Percentiles rank a stretch among this genome's conserved stretches.
These are phyloP conservation scores for Alternaria sp. DNA, from an alignment of 2,329 filamentous ascomycete genomes.

Conservation along the genomic window DNA sequence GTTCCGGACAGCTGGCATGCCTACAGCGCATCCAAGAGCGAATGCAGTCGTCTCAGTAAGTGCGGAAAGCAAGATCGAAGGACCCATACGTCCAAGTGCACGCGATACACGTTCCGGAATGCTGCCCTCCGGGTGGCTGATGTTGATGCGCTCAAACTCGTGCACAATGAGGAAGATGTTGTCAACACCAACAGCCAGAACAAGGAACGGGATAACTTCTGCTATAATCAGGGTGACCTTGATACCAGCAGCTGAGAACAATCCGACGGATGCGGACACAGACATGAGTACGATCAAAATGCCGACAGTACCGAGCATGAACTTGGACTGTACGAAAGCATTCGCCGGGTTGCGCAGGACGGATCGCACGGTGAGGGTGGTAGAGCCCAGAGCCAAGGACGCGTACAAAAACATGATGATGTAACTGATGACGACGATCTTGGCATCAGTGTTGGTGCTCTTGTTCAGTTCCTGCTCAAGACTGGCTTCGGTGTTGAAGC, in stretches of 20 bases:
- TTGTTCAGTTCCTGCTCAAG: constrained; percentile 96
- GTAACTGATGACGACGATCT: constrained; percentile 96
- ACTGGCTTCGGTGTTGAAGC: constrained; percentile 95
- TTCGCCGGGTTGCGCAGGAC: constrained; percentile 83
- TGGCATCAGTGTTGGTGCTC: constrained; percentile 96
- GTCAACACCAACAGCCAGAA: constrained; percentile 94
- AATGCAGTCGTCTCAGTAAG: constrained; percentile 94
- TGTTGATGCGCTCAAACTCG: constrained; percentile 94
- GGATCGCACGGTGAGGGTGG: constrained; percentile 78
- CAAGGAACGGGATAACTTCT: constrained; percentile 97
- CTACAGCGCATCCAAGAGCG: constrained; percentile 88
- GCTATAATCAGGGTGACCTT: constrained; percentile 98
- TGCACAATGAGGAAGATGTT: constrained; percentile 99
- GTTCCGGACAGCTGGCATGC: constrained; percentile 97
- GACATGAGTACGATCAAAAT: constrained; percentile 98
- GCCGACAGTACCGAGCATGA: constrained; percentile 90
- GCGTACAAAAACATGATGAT: constrained; percentile 99
- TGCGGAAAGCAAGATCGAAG: constrained; percentile 95
- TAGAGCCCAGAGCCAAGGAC: constrained; percentile 89
- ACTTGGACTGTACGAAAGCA: constrained; percentile 93
- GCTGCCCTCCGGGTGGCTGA: constrained; percentile 86
- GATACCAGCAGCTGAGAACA: constrained; percentile 90
- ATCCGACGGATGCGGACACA: constrained; percentile 90
- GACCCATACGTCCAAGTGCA: constrained; percentile 94
- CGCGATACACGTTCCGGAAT: constrained; percentile 86